Conservation (phyloP, 768 basidiomycete genomes). For the Tubosaeta sp. region DNA sequence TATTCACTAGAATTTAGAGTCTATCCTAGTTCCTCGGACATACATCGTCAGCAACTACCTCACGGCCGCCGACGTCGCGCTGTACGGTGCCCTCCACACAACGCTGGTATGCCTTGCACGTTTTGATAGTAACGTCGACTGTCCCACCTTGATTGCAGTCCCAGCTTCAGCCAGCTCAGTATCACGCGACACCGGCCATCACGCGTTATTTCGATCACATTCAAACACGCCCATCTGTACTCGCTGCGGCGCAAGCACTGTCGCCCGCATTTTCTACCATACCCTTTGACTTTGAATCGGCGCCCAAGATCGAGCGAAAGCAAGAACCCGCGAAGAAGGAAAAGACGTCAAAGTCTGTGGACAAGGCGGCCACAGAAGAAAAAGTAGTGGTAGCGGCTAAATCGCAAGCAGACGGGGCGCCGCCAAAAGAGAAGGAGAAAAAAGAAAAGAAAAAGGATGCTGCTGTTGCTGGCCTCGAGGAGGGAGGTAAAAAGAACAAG, state of each 20-base stretch:
- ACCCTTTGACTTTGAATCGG: constrained; percentile 66
- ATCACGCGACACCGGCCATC: constrained; percentile 75
- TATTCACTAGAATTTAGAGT: constrained; percentile 59
- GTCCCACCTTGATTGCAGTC: constrained; percentile 43
- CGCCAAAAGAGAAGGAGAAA: constrained; percentile 27
- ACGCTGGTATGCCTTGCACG: constrained; percentile 52
- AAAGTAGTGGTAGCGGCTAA: constrained; percentile 29
- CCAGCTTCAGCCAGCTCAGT: constrained; percentile 63
- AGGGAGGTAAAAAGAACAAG: constrained; percentile 40
- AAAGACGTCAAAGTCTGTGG: constrained; percentile 41
- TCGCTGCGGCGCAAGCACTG: constrained; percentile 48
- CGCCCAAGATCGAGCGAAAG: constrained; percentile 73
- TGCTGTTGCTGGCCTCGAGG: constrained; percentile 26
- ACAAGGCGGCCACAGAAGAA: constrained; percentile 21
- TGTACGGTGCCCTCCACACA: constrained; percentile 88
- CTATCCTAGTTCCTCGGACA: constrained; percentile 68
- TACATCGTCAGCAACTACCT: constrained; percentile 82
- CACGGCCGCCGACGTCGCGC: constrained; percentile 85
- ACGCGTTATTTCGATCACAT: constrained; percentile 96
- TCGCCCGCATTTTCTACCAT: constrained; percentile 54
- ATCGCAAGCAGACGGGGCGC: constrained; percentile 38
- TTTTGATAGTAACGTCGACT: background rate
- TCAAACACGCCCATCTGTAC: constrained; percentile 65
- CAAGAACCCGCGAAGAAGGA: constrained; percentile 70
- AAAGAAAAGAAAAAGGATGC: constrained; percentile 61